Conservation (phyloP, 139 green algal species). For the Haematococcus sp. region DNA sequence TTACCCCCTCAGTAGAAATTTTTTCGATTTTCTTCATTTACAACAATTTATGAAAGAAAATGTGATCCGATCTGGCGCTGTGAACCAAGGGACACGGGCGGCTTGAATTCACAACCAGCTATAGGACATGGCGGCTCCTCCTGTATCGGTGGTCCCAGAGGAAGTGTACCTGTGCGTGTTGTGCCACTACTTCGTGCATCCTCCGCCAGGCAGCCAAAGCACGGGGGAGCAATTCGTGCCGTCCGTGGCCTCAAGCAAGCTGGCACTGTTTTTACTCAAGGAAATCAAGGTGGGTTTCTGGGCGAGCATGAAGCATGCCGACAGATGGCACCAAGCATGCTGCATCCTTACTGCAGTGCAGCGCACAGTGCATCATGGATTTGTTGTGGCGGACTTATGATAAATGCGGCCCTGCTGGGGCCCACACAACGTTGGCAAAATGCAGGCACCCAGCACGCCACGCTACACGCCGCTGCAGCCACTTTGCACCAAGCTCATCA, state of each 20-base stretch:
- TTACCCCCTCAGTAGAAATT: no score
- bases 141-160: constrained; percentile 11
- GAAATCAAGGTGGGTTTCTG: constrained; percentile 15
- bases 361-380: no score
- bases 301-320: neutral
- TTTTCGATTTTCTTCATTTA: no score
- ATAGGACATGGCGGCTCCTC: no score
- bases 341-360: no score
- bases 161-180: constrained; percentile 33
- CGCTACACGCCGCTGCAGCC: constrained; percentile 8
- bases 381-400: no score
- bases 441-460: constrained; percentile 1
- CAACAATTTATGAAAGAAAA: neutral
- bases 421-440: no score
- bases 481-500: constrained; percentile 21
- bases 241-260: neutral
- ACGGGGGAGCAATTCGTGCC: neutral
- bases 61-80: no score
- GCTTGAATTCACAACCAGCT: no score
- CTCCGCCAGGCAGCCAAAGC: constrained; percentile 9
- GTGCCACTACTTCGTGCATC: constrained; percentile 30
- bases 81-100: no score
- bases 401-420: no score
- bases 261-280: constrained; percentile 30
- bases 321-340: no score